phyloP scores from a whole-genome alignment of 805 yeast species.

The Wickerhamiella allomyrinae region DNA sequence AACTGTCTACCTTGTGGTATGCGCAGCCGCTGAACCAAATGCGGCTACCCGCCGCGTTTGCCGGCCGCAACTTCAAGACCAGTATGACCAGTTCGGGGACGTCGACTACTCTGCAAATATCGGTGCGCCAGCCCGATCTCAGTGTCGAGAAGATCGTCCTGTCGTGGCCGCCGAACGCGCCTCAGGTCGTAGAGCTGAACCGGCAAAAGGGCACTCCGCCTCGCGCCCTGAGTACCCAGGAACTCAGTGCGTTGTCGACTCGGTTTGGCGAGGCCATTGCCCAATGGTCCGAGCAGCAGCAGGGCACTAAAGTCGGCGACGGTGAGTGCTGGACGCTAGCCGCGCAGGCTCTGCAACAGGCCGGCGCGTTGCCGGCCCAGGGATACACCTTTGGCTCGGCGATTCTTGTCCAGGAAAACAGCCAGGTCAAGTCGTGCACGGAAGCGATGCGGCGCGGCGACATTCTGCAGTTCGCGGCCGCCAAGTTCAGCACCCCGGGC shows the following conservation, averaged over 20 bases:
- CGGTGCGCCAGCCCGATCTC: constrained; percentile 23
- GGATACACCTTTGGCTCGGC: constrained; percentile 22
- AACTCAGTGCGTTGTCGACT: constrained; percentile 17
- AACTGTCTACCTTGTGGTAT: constrained; percentile 18
- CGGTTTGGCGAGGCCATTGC: constrained; percentile 24
- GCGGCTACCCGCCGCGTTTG: constrained; percentile 7
- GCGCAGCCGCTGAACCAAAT: constrained; percentile 9
- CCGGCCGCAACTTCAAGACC: constrained; percentile 17
- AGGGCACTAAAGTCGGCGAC: constrained; percentile 24
- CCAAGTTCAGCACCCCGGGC: constrained; percentile 16
- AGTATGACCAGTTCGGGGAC: constrained; percentile 13
- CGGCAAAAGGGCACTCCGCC: constrained; percentile 31
- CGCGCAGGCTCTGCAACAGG: constrained; percentile 21
- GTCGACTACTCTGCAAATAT: constrained; percentile 13
- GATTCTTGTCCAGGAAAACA: constrained; percentile 14
- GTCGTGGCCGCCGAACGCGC: constrained; percentile 23
- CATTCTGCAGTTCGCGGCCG: constrained; percentile 23
- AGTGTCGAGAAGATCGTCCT: constrained; percentile 21
- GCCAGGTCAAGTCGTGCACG: constrained; percentile 6
- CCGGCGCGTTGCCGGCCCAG: constrained; percentile 19
- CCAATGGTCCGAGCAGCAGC: constrained; percentile 23
- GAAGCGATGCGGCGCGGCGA: constrained; percentile 26
- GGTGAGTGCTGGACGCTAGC: constrained; percentile 32
- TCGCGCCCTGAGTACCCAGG: constrained; percentile 19
- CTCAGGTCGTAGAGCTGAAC: constrained; percentile 27